Base-by-base conservation (phyloP, 164 flowering plant genomes). In the Dillenia turbinata region DNA sequence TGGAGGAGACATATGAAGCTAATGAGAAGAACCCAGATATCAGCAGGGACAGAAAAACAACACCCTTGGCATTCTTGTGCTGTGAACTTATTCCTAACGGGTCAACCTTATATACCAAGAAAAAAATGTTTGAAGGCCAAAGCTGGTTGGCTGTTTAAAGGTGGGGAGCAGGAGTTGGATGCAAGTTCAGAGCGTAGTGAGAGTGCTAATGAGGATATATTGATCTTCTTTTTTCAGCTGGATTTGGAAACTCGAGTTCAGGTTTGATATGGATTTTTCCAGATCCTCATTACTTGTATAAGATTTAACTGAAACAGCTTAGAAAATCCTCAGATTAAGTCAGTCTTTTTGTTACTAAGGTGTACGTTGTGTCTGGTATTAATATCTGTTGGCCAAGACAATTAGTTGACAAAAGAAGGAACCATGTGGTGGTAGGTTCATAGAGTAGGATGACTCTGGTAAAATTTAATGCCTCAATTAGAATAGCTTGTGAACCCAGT, bases 201-300 rank as follows among this genome's bases (percentile, higher is more conserved):
- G 75, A 83, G 73, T 64, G 91, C 89, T 50, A 89, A 90, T 69
- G 95, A 90, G 75, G 98, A 94, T 73, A 86, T 94, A 17, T 67
- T 94, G 73, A 73, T 94, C 46, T 94, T 94, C 89, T 89, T 87
- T 71, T 90, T 88, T 63, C 92, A 87, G 86, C 69, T 94, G 50
- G 95, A 94, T 70, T 76, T 94, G 83, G 90, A 86, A 5, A 94
- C 96, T 48, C 82, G 86, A 57, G 89, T 85, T 33, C 98, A 93
- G 96, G 98, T 93, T 66, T 67, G 60, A 16, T 15, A 15, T 54
- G 16, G 17, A 12, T 0, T 47, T 9, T 54, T 59, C 46, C 40
- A 2, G 14, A 3, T 16, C 16, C 55, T 44, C 13, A 10, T 49
- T 0, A 52, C 62, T 43, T 49, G 47, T 10, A 12, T 22, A 19